phyloP scores from a whole-genome alignment of 1,284 basidiomycete genomes.

The Malassezia nana region DNA sequence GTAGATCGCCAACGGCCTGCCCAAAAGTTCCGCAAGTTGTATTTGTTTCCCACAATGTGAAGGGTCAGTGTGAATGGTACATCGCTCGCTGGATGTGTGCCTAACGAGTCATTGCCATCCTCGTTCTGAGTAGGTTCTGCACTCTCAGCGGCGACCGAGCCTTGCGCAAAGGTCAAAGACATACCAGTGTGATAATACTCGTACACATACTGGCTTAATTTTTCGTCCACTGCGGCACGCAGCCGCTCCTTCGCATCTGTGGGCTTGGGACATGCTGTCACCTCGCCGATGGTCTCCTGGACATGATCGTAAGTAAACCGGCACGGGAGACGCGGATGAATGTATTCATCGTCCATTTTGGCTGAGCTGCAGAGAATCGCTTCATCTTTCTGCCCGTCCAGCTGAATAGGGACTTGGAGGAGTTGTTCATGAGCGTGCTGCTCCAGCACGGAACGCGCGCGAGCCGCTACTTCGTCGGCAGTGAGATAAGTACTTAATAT shows the following conservation, averaged over 20 bases:
- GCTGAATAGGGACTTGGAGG: neutral
- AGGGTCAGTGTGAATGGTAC: conserved; percentile 4
- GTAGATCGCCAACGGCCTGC: conserved; percentile 39
- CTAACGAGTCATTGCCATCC: neutral
- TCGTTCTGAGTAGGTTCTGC: neutral
- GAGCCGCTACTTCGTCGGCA: neutral
- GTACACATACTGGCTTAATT: conserved; percentile 26
- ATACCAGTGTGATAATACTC: conserved; percentile 39
- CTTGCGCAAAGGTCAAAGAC: conserved; percentile 24
- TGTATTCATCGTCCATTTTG: neutral
- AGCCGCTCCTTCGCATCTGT: conserved; percentile 2
- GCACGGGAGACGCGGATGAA: conserved; percentile 1
- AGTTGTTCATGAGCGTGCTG: conserved; percentile 15
- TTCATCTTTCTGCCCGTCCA: neutral
- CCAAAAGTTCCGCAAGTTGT: conserved; percentile 47
- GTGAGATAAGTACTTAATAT: conserved; percentile 6
- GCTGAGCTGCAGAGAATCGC: conserved; percentile 9
- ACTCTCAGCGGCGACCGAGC: neutral
- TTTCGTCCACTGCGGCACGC: conserved; percentile 26
- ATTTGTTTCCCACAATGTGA: conserved; percentile 42
- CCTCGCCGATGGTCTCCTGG: neutral
- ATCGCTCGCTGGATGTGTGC: neutral
- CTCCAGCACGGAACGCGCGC: neutral
- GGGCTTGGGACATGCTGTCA: neutral
- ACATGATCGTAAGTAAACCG: conserved; percentile 8